Conservation (phyloP, 805 yeast species). For the Wickerhamiella alocasiicola region DNA sequence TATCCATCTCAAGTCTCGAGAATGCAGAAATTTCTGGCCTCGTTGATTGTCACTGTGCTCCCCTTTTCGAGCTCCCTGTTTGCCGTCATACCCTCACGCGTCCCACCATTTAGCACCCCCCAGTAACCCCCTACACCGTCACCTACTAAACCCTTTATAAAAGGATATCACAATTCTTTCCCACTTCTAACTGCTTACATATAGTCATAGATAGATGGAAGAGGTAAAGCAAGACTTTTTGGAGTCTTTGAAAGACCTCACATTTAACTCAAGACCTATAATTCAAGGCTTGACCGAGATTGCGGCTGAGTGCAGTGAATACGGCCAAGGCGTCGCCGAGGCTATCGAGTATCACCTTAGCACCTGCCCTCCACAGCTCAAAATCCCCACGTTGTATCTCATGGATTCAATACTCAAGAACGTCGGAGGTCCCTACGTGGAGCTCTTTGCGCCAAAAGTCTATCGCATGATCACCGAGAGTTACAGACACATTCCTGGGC, state of each 20-base stretch:
- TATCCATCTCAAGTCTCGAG: slow-evolving; percentile 1
- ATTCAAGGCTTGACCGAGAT: slow-evolving; percentile 72
- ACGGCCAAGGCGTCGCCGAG: slow-evolving; percentile 64
- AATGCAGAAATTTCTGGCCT: background rate
- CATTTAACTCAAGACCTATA: slow-evolving; percentile 82
- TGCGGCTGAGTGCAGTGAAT: slow-evolving; percentile 72
- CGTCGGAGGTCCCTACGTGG: slow-evolving; percentile 82
- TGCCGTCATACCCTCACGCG: too few species aligned
- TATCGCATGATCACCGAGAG: slow-evolving; percentile 61
- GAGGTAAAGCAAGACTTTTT: slow-evolving; percentile 49
- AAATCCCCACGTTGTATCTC: slow-evolving; percentile 71
- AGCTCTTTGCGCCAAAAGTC: slow-evolving; percentile 56
- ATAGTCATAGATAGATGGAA: slow-evolving; percentile 11
- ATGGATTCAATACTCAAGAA: slow-evolving; percentile 86
- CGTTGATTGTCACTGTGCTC: too few species aligned
- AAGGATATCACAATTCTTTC: background rate
- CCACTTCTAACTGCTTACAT: background rate
- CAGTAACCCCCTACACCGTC: too few species aligned
- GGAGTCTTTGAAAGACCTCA: slow-evolving; percentile 58
- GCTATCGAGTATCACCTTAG: slow-evolving; percentile 65
- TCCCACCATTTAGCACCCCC: too few species aligned
- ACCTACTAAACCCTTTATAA: background rate
- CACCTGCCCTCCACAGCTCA: slow-evolving; percentile 68
- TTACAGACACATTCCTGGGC: slow-evolving; percentile 66
- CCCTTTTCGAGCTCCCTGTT: too few species aligned